These are phyloP conservation scores for Lumnitzera racemosa DNA, from an alignment of 345 rosid genomes.

Conservation along the genomic window DNA sequence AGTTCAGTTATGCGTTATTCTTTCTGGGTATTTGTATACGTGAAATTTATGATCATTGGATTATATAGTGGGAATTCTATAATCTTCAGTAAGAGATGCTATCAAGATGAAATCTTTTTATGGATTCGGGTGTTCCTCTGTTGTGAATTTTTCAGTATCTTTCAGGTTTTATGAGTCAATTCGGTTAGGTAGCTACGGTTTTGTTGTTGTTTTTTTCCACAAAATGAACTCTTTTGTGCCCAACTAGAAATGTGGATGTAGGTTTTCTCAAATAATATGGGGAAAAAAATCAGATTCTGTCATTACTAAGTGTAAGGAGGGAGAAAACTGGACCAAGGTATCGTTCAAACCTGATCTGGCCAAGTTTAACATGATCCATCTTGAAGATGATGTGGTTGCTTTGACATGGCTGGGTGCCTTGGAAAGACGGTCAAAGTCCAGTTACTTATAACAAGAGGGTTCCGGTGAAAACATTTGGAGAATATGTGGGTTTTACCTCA, in stretches of 20 bases:
- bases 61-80: no score
- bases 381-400: conserved; percentile 90
- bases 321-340: conserved; percentile 91
- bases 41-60: no score
- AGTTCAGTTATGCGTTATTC: no score
- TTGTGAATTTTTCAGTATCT: no score
- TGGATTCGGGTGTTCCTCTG: no score
- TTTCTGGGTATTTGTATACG: no score
- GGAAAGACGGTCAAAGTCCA: conserved; percentile 91
- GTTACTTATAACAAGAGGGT: conserved; percentile 59
- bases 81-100: no score
- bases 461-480: conserved; percentile 69
- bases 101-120: no score
- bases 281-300: conserved; percentile 60
- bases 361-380: conserved; percentile 68
- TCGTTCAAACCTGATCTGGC: conserved; percentile 75
- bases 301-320: conserved; percentile 57
- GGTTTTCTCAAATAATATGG: conserved; percentile 91
- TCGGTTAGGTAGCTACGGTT: no score
- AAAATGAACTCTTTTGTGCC: no score
- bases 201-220: no score
- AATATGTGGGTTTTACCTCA: conserved; percentile 70
- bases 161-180: no score
- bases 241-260: conserved; percentile 11
- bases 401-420: conserved; percentile 92